A percentile compares a stretch with the other conserved stretches of the same genome.
Evolutionary conservation across 139 green algal genomes (phyloP).

Genomic region (Cymbomonas tetramitiformis): DNA sequence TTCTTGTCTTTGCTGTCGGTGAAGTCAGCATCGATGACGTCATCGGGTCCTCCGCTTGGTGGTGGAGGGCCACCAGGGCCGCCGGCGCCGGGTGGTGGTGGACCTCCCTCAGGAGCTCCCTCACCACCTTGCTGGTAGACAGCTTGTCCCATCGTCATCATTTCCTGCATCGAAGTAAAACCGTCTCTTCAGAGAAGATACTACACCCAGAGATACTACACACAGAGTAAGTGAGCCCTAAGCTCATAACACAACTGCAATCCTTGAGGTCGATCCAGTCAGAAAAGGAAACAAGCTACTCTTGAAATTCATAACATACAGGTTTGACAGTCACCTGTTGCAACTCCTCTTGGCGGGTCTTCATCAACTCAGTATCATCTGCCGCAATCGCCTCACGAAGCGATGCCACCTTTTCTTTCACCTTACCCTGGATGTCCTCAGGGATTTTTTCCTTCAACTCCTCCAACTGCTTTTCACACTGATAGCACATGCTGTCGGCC

Average conservation of each 20-base stretch:
- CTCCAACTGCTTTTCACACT: constrained; percentile 93
- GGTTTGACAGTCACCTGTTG: too few species aligned
- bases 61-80: constrained; percentile 21
- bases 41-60: constrained; percentile 42
- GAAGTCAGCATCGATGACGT: constrained; percentile 95
- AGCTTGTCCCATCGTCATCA: constrained; percentile 62
- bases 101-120: constrained; percentile 1
- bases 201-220: background rate
- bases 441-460: constrained; percentile 83
- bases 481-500: constrained; percentile 34
- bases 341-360: constrained; percentile 69
- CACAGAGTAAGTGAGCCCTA: too few species aligned
- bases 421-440: constrained; percentile 47
- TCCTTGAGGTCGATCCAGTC: too few species aligned
- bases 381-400: constrained; percentile 52
- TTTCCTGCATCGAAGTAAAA: too few species aligned
- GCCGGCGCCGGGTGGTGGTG: constrained; percentile 10
- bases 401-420: constrained; percentile 63
- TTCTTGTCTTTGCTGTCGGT: constrained; percentile 30
- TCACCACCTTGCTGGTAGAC: constrained; percentile 12
- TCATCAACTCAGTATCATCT: constrained; percentile 68
- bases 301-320: background rate
- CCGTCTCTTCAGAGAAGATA: background rate
- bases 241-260: too few species aligned
- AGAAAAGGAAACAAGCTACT: background rate